Conservation (phyloP, 306 rosid species). For the Dryas drummondii region DNA sequence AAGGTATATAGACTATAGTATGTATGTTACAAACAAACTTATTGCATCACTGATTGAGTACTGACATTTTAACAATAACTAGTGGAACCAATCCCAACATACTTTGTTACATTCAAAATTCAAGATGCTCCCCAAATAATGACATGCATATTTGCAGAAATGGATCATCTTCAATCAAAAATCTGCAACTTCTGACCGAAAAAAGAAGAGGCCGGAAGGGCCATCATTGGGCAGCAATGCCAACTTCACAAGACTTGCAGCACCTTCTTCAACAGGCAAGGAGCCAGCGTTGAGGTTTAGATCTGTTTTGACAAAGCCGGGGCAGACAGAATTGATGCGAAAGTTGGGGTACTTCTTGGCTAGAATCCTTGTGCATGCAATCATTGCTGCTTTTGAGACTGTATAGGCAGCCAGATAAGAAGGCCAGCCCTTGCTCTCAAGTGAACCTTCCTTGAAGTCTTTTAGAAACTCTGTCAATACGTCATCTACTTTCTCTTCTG, state of each 20-base stretch:
- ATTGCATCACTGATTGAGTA: background rate
- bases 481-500: slow-evolving; percentile 45
- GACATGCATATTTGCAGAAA: background rate
- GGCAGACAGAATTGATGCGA: slow-evolving; percentile 44
- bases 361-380: slow-evolving; percentile 47
- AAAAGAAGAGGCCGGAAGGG: slow-evolving; percentile 49
- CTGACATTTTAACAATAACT: background rate
- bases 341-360: slow-evolving; percentile 41
- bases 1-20: background rate
- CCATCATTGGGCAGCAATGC: slow-evolving; percentile 41
- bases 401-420: slow-evolving; percentile 13
- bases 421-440: slow-evolving; percentile 52
- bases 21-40: background rate
- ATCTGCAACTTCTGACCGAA: slow-evolving; percentile 26
- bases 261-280: slow-evolving; percentile 46
- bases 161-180: background rate
- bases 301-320: slow-evolving; percentile 48
- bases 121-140: background rate
- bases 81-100: background rate
- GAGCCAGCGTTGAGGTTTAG: slow-evolving; percentile 32
- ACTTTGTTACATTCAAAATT: background rate
- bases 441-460: slow-evolving; percentile 39
- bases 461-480: slow-evolving; percentile 37
- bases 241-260: slow-evolving; percentile 44
- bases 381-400: slow-evolving; percentile 47